These are phyloP conservation scores for Daedaleopsis nitida DNA, from an alignment of 768 basidiomycete species.

Conservation along the genomic window DNA sequence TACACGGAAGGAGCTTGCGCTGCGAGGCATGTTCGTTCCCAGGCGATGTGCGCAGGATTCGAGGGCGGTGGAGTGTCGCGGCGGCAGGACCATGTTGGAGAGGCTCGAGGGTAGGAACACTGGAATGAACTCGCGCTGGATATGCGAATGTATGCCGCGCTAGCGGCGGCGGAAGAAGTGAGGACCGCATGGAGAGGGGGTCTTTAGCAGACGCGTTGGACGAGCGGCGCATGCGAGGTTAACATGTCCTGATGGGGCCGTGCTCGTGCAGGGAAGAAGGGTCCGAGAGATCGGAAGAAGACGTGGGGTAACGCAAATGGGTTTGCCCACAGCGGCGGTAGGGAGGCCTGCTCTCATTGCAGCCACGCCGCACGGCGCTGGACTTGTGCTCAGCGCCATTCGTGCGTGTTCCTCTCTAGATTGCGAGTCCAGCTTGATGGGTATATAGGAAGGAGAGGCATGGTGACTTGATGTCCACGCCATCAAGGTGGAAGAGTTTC, in stretches of 20 bases:
- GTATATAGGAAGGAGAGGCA: neutral
- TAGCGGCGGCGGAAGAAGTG: neutral
- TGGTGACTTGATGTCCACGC: too few species aligned
- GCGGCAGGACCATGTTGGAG: slow-evolving; percentile 9
- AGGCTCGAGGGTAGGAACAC: neutral
- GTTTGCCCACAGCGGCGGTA: slow-evolving; percentile 13
- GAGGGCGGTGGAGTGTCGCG: slow-evolving; percentile 6
- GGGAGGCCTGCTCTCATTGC: slow-evolving; percentile 1
- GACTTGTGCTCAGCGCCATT: neutral
- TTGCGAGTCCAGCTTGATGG: neutral
- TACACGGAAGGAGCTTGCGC: slow-evolving; percentile 18
- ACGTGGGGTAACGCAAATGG: slow-evolving; percentile 5
- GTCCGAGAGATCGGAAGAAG: slow-evolving; percentile 10
- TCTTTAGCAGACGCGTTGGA: neutral
- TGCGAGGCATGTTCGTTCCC: slow-evolving; percentile 6
- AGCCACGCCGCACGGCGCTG: neutral
- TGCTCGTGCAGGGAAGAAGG: slow-evolving; percentile 2
- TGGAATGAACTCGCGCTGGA: neutral
- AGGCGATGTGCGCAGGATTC: slow-evolving; percentile 1
- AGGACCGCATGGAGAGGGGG: neutral
- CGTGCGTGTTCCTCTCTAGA: too few species aligned
- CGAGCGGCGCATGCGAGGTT: slow-evolving; percentile 5
- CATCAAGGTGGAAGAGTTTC: too few species aligned
- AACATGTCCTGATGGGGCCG: slow-evolving; percentile 5
- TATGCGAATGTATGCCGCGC: neutral